A percentile compares a stretch with the other conserved stretches of the same genome.
Evolutionary conservation across 306 rosid species (phyloP).

Genomic region (Ormosia semicastrata): DNA sequence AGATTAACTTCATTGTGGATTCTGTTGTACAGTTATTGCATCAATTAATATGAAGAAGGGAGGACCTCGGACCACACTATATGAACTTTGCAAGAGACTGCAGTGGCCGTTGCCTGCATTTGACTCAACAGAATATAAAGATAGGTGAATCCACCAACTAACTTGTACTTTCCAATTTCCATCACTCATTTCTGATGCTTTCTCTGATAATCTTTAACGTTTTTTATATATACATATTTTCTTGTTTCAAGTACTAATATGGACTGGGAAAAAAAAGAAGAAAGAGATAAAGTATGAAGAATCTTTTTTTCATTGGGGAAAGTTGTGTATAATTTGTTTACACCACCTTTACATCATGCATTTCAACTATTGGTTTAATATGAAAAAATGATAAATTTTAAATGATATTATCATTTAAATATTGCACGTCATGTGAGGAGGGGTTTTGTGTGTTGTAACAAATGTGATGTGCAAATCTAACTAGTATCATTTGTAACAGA

Average conservation of each 20-base stretch:
- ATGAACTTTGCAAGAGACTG: slow-evolving; percentile 61
- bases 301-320: not conserved
- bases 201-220: not conserved
- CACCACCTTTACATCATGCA: not conserved
- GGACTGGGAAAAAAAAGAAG: not conserved
- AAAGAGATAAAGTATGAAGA: not conserved
- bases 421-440: not conserved
- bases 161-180: not conserved
- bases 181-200: not conserved
- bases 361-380: not conserved
- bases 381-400: not conserved
- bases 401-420: not conserved
- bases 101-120: slow-evolving; percentile 83
- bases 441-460: not conserved
- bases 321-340: not conserved
- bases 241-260: not conserved
- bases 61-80: slow-evolving; percentile 74
- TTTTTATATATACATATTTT: not conserved
- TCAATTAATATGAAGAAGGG: slow-evolving; percentile 75
- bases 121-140: slow-evolving; percentile 53
- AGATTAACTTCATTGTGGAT: slow-evolving; percentile 2
- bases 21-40: slow-evolving; percentile 44
- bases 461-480: not conserved
- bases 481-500: slow-evolving; percentile 35
- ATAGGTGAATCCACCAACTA: slow-evolving; percentile 46